A percentile compares a stretch with the other conserved stretches of the same genome.
phyloP scores from a whole-genome alignment of 345 rosid genomes.

The Gossypium turneri region DNA sequence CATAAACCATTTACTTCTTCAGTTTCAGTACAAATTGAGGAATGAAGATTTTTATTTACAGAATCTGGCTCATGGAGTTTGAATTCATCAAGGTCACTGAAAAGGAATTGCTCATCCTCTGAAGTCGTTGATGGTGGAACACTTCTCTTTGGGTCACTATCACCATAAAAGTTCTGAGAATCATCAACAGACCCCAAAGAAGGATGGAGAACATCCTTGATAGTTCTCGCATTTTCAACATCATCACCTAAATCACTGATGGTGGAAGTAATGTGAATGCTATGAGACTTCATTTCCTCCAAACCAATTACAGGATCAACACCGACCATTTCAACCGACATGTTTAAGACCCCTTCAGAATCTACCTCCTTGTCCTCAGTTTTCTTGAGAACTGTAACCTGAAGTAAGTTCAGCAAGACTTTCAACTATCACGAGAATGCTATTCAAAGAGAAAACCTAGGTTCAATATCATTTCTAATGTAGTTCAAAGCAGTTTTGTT shows the following conservation, averaged over 20 bases:
- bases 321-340: constrained; percentile 23
- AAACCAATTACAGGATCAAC: constrained; percentile 26
- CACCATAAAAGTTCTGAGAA: constrained; percentile 22
- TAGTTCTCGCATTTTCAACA: constrained; percentile 24
- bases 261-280: constrained; percentile 22
- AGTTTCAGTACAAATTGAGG: constrained; percentile 20
- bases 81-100: constrained; percentile 55
- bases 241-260: constrained; percentile 24
- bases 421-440: background rate
- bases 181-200: constrained; percentile 21
- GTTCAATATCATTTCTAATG: constrained; percentile 9
- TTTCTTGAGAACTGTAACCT: constrained; percentile 32
- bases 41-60: constrained; percentile 24
- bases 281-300: constrained; percentile 26
- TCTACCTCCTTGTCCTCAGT: constrained; percentile 21
- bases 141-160: constrained; percentile 27
- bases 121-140: constrained; percentile 36
- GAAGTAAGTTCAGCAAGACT: constrained; percentile 27
- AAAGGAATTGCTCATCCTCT: constrained; percentile 72
- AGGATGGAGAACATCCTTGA: constrained; percentile 19
- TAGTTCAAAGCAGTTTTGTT: constrained; percentile 13
- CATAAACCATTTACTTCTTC: constrained; percentile 11
- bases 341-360: constrained; percentile 13
- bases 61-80: constrained; percentile 28
- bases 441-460: constrained; percentile 7